Evolutionary conservation across 192 early-diverging fungal species (phyloP).

Genomic region (Funneliformis mosseae): DNA sequence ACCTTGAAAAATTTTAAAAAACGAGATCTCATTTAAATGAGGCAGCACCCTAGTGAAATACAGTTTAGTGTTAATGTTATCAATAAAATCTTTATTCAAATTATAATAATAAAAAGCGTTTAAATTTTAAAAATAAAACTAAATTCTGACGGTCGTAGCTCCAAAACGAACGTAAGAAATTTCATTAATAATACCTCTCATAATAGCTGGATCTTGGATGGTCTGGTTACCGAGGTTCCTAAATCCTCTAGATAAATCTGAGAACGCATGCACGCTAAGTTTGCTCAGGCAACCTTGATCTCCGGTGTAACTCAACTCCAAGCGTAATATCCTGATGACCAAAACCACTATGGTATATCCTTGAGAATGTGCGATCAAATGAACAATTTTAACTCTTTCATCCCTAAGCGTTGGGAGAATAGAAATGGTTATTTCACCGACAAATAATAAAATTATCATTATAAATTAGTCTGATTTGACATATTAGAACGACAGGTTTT

Average conservation of each 20-base stretch:
- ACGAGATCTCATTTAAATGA: no score
- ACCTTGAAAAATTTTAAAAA: no score
- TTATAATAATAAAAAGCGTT: no score
- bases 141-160: no score
- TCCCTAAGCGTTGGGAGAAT: conserved; percentile 8
- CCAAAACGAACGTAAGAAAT: neutral
- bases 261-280: conserved; percentile 5
- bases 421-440: neutral
- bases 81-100: no score
- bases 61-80: no score
- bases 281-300: neutral
- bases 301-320: neutral
- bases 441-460: no score
- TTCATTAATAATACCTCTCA: neutral
- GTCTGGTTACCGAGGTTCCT: neutral
- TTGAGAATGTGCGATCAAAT: conserved; percentile 7
- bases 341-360: neutral
- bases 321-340: neutral
- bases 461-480: no score
- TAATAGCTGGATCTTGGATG: neutral
- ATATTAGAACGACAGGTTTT: no score
- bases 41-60: no score
- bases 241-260: neutral
- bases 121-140: no score
- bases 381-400: neutral